These are phyloP conservation scores for Barnettozyma populi DNA, from an alignment of 805 yeast genomes.

Conservation along the genomic window DNA sequence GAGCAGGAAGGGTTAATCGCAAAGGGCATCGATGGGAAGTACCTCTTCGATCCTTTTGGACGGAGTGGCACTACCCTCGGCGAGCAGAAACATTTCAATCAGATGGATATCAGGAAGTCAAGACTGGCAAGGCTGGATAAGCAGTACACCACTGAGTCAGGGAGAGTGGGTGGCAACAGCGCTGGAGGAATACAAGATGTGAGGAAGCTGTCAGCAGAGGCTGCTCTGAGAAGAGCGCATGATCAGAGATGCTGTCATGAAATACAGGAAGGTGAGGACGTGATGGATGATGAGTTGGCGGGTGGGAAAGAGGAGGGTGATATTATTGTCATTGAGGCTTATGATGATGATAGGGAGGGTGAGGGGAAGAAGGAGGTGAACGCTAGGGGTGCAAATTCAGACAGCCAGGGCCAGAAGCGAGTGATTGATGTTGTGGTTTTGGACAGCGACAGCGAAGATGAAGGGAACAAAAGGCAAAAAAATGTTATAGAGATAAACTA, in stretches of 20 bases:
- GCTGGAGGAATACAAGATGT: constrained; percentile 18
- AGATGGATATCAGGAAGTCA: constrained; percentile 29
- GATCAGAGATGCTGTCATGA: constrained; percentile 45
- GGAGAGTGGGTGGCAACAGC: constrained; percentile 12
- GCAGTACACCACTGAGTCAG: constrained; percentile 17
- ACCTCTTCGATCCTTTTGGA: constrained; percentile 2
- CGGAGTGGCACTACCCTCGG: constrained; percentile 17
- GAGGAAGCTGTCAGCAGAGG: constrained; percentile 46
- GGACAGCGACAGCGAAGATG: background rate
- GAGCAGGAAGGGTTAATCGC: constrained; percentile 35
- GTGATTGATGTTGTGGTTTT: background rate
- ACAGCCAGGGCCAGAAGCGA: background rate
- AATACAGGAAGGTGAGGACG: constrained; percentile 29
- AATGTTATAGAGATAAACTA: background rate
- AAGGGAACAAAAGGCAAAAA: background rate
- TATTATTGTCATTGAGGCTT: constrained; percentile 4
- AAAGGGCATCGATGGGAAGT: constrained; percentile 25
- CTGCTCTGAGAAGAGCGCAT: constrained; percentile 56
- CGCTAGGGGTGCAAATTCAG: background rate
- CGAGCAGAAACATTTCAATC: constrained; percentile 34
- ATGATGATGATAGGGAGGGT: background rate
- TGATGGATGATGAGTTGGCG: constrained; percentile 39
- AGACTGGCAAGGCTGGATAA: constrained; percentile 36
- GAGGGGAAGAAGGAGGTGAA: background rate
- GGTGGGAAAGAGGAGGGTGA: constrained; percentile 13